Percentiles rank a stretch among this genome's conserved stretches.
phyloP scores from a whole-genome alignment of 2,329 filamentous ascomycete genomes.

The Paracorniculantispora psalliotae region DNA sequence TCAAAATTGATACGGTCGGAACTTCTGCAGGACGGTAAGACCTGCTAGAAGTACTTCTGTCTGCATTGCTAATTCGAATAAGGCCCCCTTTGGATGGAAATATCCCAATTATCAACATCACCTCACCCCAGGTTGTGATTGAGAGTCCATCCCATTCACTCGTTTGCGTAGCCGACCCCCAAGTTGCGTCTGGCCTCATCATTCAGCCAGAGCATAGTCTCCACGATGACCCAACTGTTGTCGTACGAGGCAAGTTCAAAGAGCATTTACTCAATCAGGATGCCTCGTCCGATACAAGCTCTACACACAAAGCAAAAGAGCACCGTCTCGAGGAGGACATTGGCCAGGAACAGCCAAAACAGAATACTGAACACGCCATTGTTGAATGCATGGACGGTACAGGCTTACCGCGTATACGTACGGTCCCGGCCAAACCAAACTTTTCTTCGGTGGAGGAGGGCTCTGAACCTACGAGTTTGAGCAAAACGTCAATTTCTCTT shows the following conservation, averaged over 20 bases:
- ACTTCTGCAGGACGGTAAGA: background rate
- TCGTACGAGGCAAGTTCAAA: background rate
- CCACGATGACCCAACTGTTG: constrained; percentile 3
- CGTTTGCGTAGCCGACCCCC: background rate
- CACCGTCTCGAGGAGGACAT: background rate
- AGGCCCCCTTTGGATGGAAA: too few species aligned
- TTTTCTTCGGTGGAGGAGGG: background rate
- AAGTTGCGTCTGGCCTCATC: constrained; percentile 5
- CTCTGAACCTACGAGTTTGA: background rate
- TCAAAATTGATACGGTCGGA: background rate
- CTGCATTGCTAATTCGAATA: too few species aligned
- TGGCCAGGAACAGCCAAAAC: background rate
- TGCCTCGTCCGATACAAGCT: background rate
- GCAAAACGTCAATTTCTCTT: too few species aligned
- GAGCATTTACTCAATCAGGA: constrained; percentile 6
- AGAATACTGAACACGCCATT: background rate
- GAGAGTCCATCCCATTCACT: background rate
- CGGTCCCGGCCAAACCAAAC: background rate
- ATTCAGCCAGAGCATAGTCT: constrained; percentile 10
- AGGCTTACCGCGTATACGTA: background rate
- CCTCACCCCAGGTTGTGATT: constrained; percentile 1
- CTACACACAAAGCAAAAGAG: background rate
- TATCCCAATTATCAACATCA: constrained; percentile 8
- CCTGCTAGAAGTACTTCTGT: too few species aligned
- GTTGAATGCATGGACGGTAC: constrained; percentile 1